Evolutionary conservation across 1,284 basidiomycete genomes (phyloP).

Genomic region (Quambalaria eucalypti): DNA sequence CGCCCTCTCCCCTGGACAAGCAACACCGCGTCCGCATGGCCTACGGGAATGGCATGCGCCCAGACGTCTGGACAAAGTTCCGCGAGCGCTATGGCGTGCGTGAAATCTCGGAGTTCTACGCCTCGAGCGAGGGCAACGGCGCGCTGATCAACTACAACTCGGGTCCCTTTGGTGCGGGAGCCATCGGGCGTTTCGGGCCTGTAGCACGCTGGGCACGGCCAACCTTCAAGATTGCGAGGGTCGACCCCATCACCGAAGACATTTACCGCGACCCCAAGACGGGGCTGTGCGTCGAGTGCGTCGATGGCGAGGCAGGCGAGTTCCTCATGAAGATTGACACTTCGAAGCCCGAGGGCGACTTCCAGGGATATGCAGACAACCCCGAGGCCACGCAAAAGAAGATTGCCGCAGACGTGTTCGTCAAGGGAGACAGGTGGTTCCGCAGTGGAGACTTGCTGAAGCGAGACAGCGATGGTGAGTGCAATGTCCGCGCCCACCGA

Average conservation of each 20-base stretch:
- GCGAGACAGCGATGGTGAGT: conserved; percentile 24
- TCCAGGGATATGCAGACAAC: conserved; percentile 40
- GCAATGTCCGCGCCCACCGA: no score
- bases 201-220: conserved; percentile 24
- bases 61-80: conserved; percentile 47
- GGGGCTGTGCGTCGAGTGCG: conserved; percentile 41
- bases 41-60: conserved; percentile 48
- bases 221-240: conserved; percentile 39
- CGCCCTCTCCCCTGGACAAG: conserved; percentile 42
- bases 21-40: conserved; percentile 46
- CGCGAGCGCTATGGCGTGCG: conserved; percentile 42
- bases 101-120: conserved; percentile 46
- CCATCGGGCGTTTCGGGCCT: conserved; percentile 39
- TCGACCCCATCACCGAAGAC: conserved; percentile 47
- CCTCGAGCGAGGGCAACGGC: conserved; percentile 43
- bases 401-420: conserved; percentile 42
- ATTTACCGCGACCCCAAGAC: conserved; percentile 36
- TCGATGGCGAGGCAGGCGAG: conserved; percentile 39
- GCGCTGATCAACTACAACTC: conserved; percentile 44
- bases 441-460: conserved; percentile 43
- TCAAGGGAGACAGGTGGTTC: conserved; percentile 44
- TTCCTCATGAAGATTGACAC: conserved; percentile 39
- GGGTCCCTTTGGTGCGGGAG: conserved; percentile 44
- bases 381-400: conserved; percentile 45
- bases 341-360: conserved; percentile 17